phyloP scores from a whole-genome alignment of 306 rosid genomes.

The Luffa aegyptiaca region DNA sequence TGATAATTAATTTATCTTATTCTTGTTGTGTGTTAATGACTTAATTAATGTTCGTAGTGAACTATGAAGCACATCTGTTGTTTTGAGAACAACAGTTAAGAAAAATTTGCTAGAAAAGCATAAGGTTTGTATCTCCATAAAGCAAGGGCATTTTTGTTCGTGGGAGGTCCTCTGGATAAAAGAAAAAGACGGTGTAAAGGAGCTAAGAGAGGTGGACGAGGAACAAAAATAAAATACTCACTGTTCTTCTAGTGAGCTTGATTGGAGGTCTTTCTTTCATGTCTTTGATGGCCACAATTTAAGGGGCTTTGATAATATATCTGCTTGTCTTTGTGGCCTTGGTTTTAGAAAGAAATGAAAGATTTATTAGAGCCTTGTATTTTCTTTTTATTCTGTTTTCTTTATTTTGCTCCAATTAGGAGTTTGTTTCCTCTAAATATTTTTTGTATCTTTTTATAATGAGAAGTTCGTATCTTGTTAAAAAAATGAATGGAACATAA shows the following conservation, averaged over 20 bases:
- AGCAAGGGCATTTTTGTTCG: neutral
- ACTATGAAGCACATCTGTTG: neutral
- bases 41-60: neutral
- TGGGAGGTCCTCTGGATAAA: neutral
- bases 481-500: neutral
- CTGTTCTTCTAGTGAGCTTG: too few relatives aligned
- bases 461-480: neutral
- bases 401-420: neutral
- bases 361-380: neutral
- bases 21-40: neutral
- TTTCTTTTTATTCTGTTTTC: neutral
- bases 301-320: too few relatives aligned
- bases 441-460: neutral
- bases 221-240: neutral
- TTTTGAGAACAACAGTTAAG: neutral
- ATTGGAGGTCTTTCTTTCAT: too few relatives aligned
- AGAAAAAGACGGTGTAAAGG: neutral
- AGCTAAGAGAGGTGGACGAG: neutral
- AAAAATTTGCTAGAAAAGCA: neutral
- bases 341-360: too few relatives aligned
- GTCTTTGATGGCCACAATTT: too few relatives aligned
- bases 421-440: neutral
- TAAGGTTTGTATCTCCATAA: neutral
- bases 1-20: neutral
- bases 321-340: too few relatives aligned